Conservation (phyloP, 306 rosid species). For the Myrica gale region DNA sequence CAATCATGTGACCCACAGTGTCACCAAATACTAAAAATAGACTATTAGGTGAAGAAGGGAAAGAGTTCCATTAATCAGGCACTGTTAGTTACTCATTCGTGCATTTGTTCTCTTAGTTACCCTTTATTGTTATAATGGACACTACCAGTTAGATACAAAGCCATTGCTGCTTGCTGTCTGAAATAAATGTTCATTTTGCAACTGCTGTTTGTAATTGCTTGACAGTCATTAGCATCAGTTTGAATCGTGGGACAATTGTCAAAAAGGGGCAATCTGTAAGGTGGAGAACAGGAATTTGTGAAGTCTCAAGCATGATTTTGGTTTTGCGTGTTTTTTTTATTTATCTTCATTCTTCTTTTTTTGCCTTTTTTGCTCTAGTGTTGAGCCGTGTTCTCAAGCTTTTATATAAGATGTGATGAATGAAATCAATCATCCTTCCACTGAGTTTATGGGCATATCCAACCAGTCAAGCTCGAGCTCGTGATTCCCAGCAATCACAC, state of each 20-base stretch:
- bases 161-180: neutral
- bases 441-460: conserved; percentile 34
- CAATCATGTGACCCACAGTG: neutral
- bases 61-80: neutral
- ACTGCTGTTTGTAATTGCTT: neutral
- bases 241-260: neutral
- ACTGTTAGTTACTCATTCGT: neutral
- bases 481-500: conserved; percentile 69
- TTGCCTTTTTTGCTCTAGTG: neutral
- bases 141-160: neutral
- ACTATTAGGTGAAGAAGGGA: neutral
- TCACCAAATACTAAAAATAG: neutral
- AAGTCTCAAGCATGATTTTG: neutral
- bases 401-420: neutral
- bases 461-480: conserved; percentile 80
- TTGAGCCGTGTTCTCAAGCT: conserved; percentile 5
- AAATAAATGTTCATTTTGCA: neutral
- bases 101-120: neutral
- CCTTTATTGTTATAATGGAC: neutral
- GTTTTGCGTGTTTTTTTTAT: neutral
- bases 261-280: neutral
- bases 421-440: neutral
- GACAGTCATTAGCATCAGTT: neutral
- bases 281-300: conserved; percentile 1
- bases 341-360: neutral